phyloP scores from a whole-genome alignment of 257 asterid genomes.

The Nicotiana otophora region DNA sequence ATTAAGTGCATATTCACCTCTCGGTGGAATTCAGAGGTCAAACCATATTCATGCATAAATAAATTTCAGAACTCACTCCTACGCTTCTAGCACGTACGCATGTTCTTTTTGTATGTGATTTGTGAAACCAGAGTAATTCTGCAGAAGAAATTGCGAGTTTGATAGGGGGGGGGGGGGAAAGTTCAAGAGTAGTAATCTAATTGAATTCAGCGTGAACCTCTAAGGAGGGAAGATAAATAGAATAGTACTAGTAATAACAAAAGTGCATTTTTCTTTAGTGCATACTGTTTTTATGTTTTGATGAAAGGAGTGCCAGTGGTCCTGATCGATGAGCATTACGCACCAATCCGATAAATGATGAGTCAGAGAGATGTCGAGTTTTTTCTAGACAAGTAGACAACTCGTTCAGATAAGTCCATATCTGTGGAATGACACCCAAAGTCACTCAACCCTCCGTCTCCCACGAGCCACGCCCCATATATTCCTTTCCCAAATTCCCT shows the following conservation, averaged over 20 bases:
- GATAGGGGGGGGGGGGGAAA: not conserved
- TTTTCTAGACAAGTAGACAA: slow-evolving; percentile 49
- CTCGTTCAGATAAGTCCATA: slow-evolving; percentile 16
- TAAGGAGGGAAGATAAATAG: not conserved
- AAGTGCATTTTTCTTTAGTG: not conserved
- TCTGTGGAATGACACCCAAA: not conserved
- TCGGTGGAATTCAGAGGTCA: too few species aligned
- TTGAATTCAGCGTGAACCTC: not conserved
- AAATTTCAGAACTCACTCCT: too few species aligned
- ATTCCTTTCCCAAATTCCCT: slow-evolving; percentile 7
- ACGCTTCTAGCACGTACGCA: not conserved
- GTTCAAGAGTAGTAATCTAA: not conserved
- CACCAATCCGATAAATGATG: slow-evolving; percentile 1
- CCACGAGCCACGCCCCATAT: not conserved
- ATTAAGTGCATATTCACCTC: not conserved
- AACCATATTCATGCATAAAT: too few species aligned
- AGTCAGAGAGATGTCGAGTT: slow-evolving; percentile 27
- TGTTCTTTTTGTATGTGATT: not conserved
- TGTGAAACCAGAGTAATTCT: not conserved
- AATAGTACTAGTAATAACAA: too few species aligned
- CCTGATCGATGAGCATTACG: not conserved
- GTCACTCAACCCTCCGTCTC: not conserved
- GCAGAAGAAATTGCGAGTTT: not conserved
- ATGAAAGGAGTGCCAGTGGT: not conserved
- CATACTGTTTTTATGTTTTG: not conserved